Percentiles rank a stretch among this genome's conserved stretches.
Evolutionary conservation across 768 basidiomycete species (phyloP).

Genomic region (Crepidotus variabilis): DNA sequence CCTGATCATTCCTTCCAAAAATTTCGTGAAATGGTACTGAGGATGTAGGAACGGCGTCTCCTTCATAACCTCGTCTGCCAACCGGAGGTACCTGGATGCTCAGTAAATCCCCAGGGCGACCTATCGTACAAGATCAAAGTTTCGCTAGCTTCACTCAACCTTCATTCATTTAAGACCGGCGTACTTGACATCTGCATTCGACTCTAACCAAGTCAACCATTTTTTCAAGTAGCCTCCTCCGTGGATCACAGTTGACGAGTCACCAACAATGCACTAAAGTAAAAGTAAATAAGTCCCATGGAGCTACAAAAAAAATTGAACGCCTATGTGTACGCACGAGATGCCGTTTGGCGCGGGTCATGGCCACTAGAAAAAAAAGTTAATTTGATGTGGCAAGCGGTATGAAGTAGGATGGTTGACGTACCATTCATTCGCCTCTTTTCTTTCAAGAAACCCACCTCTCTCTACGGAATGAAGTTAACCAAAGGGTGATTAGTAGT

Average conservation of each 20-base stretch:
- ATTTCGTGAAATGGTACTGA: no score
- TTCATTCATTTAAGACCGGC: constrained; percentile 55
- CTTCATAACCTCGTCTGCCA: no score
- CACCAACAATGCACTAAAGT: constrained; percentile 83
- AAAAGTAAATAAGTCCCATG: background rate
- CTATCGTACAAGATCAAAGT: background rate
- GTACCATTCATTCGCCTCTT: constrained; percentile 85
- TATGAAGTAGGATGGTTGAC: constrained; percentile 8
- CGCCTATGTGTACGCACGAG: constrained; percentile 53
- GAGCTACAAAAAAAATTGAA: background rate
- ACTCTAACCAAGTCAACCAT: constrained; percentile 91
- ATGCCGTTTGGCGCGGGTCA: constrained; percentile 89
- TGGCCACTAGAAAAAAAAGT: constrained; percentile 56
- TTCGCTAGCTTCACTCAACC: background rate
- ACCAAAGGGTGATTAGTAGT: background rate
- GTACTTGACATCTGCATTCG: constrained; percentile 86
- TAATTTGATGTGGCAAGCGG: constrained; percentile 1
- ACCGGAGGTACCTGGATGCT: background rate
- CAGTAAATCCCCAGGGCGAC: background rate
- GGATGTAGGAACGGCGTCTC: no score
- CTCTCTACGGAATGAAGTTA: constrained; percentile 44
- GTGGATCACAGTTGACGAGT: constrained; percentile 86
- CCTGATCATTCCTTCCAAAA: no score
- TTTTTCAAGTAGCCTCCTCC: constrained; percentile 81
- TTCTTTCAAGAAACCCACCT: constrained; percentile 94